phyloP scores from a whole-genome alignment of 306 rosid genomes.

The Acmispon strigosus region DNA sequence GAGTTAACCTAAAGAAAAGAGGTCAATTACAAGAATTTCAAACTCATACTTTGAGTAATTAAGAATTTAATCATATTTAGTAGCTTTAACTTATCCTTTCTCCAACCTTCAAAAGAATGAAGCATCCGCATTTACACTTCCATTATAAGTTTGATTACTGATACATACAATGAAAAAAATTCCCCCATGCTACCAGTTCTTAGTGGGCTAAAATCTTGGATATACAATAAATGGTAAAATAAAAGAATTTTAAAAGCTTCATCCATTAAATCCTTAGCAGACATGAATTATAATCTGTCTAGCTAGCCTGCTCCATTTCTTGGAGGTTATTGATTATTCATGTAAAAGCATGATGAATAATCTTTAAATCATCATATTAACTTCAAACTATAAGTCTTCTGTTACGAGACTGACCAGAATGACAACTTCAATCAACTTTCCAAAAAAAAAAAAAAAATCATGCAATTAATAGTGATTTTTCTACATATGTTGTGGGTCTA shows the following conservation, averaged over 20 bases:
- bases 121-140: background rate
- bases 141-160: background rate
- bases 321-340: background rate
- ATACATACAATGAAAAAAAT: background rate
- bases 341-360: background rate
- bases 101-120: background rate
- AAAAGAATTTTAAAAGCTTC: background rate
- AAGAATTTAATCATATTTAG: background rate
- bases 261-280: conserved; percentile 10
- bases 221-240: background rate
- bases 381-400: background rate
- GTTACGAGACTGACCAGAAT: background rate
- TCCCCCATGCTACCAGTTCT: background rate
- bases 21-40: background rate
- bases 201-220: background rate
- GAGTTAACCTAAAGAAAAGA: background rate
- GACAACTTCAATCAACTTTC: background rate
- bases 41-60: background rate
- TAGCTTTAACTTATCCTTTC: background rate
- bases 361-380: background rate
- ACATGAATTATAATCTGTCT: background rate
- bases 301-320: background rate
- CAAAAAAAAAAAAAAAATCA: background rate
- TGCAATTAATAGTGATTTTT: background rate
- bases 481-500: background rate